Evolutionary conservation across 78 protist species (phyloP).

Genomic region (Dictyostelium intermedium): DNA sequence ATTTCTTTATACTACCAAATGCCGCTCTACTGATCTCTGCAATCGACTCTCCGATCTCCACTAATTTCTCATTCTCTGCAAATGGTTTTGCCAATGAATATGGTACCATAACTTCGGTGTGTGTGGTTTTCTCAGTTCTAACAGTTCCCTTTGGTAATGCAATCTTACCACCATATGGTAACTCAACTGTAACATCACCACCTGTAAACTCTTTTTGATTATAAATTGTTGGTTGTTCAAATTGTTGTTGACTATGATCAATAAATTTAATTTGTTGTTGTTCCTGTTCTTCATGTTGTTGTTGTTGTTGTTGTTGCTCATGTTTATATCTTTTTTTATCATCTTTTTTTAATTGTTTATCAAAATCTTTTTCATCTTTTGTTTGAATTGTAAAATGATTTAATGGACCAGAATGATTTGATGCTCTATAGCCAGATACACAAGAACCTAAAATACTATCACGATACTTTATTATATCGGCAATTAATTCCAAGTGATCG

Average conservation of each 20-base stretch:
- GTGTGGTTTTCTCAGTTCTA: background rate
- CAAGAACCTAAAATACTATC: background rate
- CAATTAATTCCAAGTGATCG: constrained; percentile 45
- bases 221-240: background rate
- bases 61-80: constrained; percentile 35
- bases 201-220: constrained; percentile 29
- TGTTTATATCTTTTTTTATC: constrained; percentile 16
- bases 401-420: constrained; percentile 11
- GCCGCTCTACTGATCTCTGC: background rate
- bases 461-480: background rate
- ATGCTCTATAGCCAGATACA: background rate
- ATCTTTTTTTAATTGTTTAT: constrained; percentile 23
- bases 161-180: constrained; percentile 12
- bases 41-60: constrained; percentile 14
- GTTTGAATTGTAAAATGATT: constrained; percentile 26
- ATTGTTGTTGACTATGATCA: background rate
- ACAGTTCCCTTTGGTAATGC: constrained; percentile 33
- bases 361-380: constrained; percentile 38
- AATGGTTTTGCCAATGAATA: constrained; percentile 35
- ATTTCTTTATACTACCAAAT: constrained; percentile 36
- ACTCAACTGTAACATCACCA: background rate
- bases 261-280: background rate
- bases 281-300: background rate
- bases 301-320: background rate
- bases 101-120: constrained; percentile 20